These are phyloP conservation scores for Leishmania tarentolae DNA, from an alignment of 208 protist species.

Conservation along the genomic window DNA sequence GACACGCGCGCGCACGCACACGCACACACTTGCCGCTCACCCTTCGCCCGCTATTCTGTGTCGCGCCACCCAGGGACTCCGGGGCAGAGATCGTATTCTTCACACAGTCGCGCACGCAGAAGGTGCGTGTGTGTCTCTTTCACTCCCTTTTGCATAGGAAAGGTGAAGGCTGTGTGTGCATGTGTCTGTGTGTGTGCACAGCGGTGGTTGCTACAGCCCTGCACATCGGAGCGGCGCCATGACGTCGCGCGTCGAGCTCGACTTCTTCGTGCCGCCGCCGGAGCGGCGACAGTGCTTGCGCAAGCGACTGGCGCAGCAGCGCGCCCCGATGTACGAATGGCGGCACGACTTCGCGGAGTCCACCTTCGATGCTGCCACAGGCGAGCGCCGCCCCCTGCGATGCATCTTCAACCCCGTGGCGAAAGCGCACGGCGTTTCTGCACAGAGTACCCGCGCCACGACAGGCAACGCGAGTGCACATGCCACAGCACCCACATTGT, in stretches of 20 bases:
- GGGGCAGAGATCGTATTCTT: not conserved
- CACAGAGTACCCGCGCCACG: no score
- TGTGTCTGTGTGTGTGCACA: not conserved
- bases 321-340: conserved; percentile 54
- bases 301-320: conserved; percentile 34
- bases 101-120: not conserved
- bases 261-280: conserved; percentile 42
- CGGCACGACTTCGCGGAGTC: conserved; percentile 27
- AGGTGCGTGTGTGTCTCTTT: not conserved
- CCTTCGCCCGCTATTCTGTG: not conserved
- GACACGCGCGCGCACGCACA: not conserved
- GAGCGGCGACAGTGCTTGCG: conserved; percentile 24
- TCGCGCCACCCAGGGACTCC: not conserved
- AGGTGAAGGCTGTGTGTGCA: not conserved
- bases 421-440: conserved; percentile 13
- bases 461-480: not conserved
- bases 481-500: not conserved
- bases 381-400: conserved; percentile 8
- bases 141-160: not conserved
- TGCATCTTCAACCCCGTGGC: conserved; percentile 18
- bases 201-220: not conserved
- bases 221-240: conserved; percentile 9
- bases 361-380: conserved; percentile 28
- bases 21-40: not conserved
- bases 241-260: conserved; percentile 26